Conservation (phyloP, 2,329 filamentous ascomycete genomes). For the Xenosphaeropsis pyriputrescens region DNA sequence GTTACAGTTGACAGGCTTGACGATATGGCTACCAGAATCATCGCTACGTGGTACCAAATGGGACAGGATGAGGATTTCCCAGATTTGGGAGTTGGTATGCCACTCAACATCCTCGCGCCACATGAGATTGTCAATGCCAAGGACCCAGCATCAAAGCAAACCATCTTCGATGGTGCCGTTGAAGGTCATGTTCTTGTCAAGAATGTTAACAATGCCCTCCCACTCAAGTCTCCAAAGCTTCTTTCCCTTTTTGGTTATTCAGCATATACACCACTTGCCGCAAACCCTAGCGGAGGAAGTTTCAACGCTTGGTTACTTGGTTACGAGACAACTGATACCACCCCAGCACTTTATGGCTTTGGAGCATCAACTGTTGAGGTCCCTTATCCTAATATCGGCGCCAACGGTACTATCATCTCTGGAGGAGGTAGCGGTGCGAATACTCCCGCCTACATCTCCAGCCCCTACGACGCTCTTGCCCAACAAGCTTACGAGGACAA, state of each 20-base stretch:
- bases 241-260: slow-evolving; percentile 51
- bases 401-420: slow-evolving; percentile 30
- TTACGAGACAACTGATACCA: neutral
- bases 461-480: slow-evolving; percentile 39
- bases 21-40: slow-evolving; percentile 45
- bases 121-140: slow-evolving; percentile 39
- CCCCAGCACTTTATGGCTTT: neutral
- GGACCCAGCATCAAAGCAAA: slow-evolving; percentile 30
- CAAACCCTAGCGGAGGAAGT: neutral
- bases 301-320: neutral
- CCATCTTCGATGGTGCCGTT: slow-evolving; percentile 37
- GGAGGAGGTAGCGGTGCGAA: slow-evolving; percentile 34
- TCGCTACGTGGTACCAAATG: slow-evolving; percentile 41
- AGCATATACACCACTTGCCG: slow-evolving; percentile 13
- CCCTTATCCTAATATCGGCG: slow-evolving; percentile 19
- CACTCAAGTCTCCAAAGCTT: slow-evolving; percentile 29
- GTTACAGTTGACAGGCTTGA: slow-evolving; percentile 37
- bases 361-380: neutral
- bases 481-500: slow-evolving; percentile 36
- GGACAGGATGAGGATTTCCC: slow-evolving; percentile 35
- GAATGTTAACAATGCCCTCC: slow-evolving; percentile 38
- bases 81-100: slow-evolving; percentile 31
- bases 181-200: slow-evolving; percentile 53
- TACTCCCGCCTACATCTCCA: slow-evolving; percentile 29
- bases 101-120: slow-evolving; percentile 28